These are phyloP conservation scores for Didymella arachidicola DNA, from an alignment of 2,329 filamentous ascomycete species.

Conservation along the genomic window DNA sequence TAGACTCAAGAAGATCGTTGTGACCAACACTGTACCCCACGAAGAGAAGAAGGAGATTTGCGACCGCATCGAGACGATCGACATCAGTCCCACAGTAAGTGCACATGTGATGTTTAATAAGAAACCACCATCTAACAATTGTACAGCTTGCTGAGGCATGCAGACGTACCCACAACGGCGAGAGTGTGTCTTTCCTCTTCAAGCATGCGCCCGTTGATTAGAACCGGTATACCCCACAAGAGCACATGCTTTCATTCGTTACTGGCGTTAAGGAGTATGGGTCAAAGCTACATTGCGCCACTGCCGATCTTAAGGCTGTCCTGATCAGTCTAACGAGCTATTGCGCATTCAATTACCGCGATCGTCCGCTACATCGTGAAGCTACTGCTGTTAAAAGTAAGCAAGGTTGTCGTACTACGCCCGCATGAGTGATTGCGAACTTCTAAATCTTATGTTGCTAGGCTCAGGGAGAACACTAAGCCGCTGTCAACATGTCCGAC, in stretches of 20 bases:
- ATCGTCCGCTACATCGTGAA: constrained; percentile 23
- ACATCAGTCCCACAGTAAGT: constrained; percentile 79
- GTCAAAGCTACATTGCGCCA: constrained; percentile 19
- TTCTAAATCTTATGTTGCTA: constrained; percentile 21
- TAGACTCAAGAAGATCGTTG: constrained; percentile 78
- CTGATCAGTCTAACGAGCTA: constrained; percentile 15
- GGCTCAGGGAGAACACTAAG: constrained; percentile 22
- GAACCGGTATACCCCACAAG: constrained; percentile 16
- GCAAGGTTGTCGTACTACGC: constrained; percentile 24
- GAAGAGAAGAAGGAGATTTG: constrained; percentile 81
- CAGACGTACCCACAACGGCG: constrained; percentile 74
- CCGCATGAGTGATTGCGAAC: constrained; percentile 26
- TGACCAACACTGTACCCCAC: constrained; percentile 87
- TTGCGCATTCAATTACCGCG: constrained; percentile 12
- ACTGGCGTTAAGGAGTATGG: constrained; percentile 31
- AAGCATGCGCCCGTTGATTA: constrained; percentile 67
- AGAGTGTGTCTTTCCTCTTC: constrained; percentile 74
- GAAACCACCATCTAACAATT: constrained; percentile 21
- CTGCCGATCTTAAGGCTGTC: constrained; percentile 12
- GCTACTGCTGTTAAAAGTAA: constrained; percentile 22
- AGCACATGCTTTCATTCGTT: constrained; percentile 19
- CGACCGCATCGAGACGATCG: constrained; percentile 85
- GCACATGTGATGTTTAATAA: not conserved
- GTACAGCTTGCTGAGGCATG: constrained; percentile 71
- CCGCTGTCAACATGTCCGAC: constrained; percentile 35